Evolutionary conservation across 306 rosid genomes (phyloP).

Genomic region (Sicyos edulis): DNA sequence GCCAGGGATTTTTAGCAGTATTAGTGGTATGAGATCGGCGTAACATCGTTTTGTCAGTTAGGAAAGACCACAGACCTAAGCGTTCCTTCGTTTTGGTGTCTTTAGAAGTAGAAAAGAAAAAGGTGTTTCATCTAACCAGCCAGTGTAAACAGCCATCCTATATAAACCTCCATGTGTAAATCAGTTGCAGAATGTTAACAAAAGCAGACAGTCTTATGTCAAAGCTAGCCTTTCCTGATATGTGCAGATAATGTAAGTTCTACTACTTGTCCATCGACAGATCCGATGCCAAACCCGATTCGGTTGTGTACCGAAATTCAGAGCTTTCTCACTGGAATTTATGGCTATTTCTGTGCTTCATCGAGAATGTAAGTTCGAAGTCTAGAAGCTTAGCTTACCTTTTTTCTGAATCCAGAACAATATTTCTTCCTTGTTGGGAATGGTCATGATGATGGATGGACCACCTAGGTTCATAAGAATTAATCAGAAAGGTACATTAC

Average conservation of each 20-base stretch:
- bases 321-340: neutral
- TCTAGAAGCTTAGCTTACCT: neutral
- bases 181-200: neutral
- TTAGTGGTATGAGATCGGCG: neutral
- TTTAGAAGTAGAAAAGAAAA: neutral
- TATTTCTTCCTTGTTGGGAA: neutral
- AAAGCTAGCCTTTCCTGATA: neutral
- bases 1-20: neutral
- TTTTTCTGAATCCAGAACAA: neutral
- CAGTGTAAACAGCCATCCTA: conserved; percentile 12
- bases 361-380: neutral
- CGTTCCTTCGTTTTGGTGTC: conserved; percentile 9
- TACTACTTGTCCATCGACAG: neutral
- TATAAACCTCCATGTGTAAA: conserved; percentile 13
- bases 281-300: neutral
- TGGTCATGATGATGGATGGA: neutral
- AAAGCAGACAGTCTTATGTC: conserved; percentile 13
- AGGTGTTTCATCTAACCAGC: neutral
- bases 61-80: conserved; percentile 3
- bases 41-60: neutral
- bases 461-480: neutral
- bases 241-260: neutral
- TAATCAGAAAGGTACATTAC: neutral
- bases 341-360: neutral
- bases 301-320: neutral